Evolutionary conservation across 352 stramenopile genomes (phyloP), one percentile per base, ranked within the genome.

Genomic region (Phytophthora macrochlamydospora): DNA sequence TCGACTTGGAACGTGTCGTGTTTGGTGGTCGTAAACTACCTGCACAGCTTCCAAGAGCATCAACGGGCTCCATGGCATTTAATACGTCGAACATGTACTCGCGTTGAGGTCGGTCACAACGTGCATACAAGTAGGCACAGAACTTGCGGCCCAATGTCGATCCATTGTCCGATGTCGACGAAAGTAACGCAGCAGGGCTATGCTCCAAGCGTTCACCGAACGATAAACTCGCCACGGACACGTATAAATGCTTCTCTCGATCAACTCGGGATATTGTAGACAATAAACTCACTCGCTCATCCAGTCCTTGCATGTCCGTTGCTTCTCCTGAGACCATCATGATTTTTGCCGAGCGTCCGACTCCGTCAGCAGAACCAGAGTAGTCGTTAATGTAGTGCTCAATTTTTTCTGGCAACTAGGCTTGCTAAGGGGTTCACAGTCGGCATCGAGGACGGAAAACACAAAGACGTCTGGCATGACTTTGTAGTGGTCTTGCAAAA

Each of bases 71-170:
- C 38, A 86, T 61, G 0, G 55, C 56, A 32, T 81, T 79, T n/a
- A 83, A 62, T 5, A 87, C 12, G 32, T 80, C 69, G 38, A 79
- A 85, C 58, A 88, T 85, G 59, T 85, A 87, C 49, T 86, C 67
- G 40, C 75, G 78, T 6, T 85, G 78, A 1, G 68, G 75, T 13
- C 69, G 69, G 31, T 87, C 69, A 35, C 82, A 91, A 3, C 65
- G 75, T 4, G 71, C 73, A 45, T 86, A 86, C 59, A 87, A 51
- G 51, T 89, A 87, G 2, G 78, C 65, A 56, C 81, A 89, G 30
- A 88, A 85, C 33, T 54, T 56, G 14, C 73, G 51, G 14, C 53
- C 42, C 2, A 18, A 4, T 4, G 2, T 4, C 31, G 4, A 3
- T 29, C 53, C 38, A 12, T 43, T 7, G 7, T 63, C 30, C 6